Evolutionary conservation across 192 early-diverging fungal species (phyloP).

Genomic region (Coemansia sp.): DNA sequence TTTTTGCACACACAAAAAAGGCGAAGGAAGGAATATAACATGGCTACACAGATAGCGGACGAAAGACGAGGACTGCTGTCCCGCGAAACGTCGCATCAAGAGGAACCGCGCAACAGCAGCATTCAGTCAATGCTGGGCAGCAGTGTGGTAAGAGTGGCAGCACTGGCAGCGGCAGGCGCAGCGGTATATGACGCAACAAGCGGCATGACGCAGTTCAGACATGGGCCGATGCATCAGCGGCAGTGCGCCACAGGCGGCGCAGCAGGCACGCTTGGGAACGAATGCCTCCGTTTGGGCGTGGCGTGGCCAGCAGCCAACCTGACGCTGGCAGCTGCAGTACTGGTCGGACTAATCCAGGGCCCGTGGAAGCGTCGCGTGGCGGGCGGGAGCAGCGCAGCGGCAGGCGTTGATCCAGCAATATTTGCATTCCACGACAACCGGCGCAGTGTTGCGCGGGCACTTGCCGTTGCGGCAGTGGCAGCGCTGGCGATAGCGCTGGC

Average conservation of each 20-base stretch:
- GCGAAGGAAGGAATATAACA: neutral
- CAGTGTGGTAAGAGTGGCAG: neutral
- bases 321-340: constrained; percentile 7
- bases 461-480: constrained; percentile 9
- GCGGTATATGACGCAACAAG: neutral
- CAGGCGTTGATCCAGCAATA: neutral
- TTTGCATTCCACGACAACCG: constrained; percentile 32
- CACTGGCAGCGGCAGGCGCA: neutral
- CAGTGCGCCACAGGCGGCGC: constrained; percentile 1
- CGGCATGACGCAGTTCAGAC: neutral
- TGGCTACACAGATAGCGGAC: neutral
- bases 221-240: constrained; percentile 3
- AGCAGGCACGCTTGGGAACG: constrained; percentile 16
- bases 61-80: neutral
- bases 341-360: neutral
- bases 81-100: neutral
- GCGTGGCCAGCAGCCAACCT: constrained; percentile 28
- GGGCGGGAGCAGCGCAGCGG: neutral
- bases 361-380: constrained; percentile 4
- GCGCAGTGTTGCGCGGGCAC: constrained; percentile 6
- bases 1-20: neutral
- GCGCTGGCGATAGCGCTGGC: constrained; percentile 11
- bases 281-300: constrained; percentile 40
- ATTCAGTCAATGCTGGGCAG: neutral
- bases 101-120: neutral